Percentiles rank a stretch among this genome's conserved stretches.
Conservation (phyloP, 2,329 filamentous ascomycete species). For the Epichloe sylvatica region DNA sequence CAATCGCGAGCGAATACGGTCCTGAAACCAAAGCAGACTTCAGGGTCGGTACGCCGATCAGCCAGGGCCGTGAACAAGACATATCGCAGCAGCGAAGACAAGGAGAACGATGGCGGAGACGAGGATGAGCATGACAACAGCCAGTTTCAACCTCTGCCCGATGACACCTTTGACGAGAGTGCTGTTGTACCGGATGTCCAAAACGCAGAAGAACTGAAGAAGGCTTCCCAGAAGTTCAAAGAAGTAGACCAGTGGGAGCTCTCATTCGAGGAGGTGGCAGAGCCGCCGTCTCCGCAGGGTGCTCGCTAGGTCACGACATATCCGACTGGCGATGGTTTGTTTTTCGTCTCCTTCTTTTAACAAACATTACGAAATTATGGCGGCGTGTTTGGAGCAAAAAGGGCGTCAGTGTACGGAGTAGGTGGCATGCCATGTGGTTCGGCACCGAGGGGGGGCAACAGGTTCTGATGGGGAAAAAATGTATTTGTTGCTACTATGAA, state of each 20-base stretch:
- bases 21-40: slow-evolving; percentile 13
- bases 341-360: not conserved
- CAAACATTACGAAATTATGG: not conserved
- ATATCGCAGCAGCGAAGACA: slow-evolving; percentile 41
- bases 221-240: slow-evolving; percentile 48
- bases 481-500: no score
- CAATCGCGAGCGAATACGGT: slow-evolving; percentile 4
- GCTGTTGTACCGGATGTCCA: slow-evolving; percentile 20
- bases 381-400: not conserved
- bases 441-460: no score
- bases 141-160: slow-evolving; percentile 28
- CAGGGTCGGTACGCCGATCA: slow-evolving; percentile 10
- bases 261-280: slow-evolving; percentile 49
- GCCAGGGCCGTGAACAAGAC: slow-evolving; percentile 25
- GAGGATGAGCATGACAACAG: slow-evolving; percentile 22
- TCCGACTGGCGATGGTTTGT: not conserved
- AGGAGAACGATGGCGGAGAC: slow-evolving; percentile 38
- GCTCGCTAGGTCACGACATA: slow-evolving; percentile 25
- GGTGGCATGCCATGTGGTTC: not conserved
- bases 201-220: slow-evolving; percentile 40
- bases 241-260: slow-evolving; percentile 58
- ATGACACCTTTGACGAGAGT: slow-evolving; percentile 28
- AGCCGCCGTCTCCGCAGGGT: slow-evolving; percentile 38
- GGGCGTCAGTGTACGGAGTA: not conserved
- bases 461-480: no score